A percentile compares a stretch with the other conserved stretches of the same genome.
Conservation (phyloP, 169 alveolate genomes). For the Eimeria falciformis region DNA sequence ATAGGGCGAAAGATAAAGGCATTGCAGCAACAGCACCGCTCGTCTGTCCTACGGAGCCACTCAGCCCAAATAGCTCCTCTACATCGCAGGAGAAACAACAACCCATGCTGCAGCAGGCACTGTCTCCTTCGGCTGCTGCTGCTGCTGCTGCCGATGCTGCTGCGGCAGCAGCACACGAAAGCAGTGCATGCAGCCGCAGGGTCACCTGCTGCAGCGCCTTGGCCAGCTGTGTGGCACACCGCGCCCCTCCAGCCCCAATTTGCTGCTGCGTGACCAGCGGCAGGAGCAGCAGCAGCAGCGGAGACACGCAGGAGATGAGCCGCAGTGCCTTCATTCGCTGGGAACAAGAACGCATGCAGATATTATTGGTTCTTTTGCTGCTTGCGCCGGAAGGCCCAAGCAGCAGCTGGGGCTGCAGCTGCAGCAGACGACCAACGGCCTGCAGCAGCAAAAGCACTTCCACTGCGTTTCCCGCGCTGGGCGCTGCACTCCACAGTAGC, state of each 20-base stretch:
- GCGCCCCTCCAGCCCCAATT: slow-evolving; percentile 35
- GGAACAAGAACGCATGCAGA: background rate
- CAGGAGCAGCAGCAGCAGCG: slow-evolving; percentile 1
- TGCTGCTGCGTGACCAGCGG: slow-evolving; percentile 40
- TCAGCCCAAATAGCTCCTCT: background rate
- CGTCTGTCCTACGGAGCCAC: background rate
- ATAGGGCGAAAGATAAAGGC: background rate
- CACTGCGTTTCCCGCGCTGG: background rate
- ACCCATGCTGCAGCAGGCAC: background rate
- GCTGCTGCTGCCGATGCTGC: background rate
- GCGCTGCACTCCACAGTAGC: slow-evolving; percentile 32
- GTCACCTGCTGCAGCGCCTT: slow-evolving; percentile 10
- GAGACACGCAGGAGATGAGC: slow-evolving; percentile 7
- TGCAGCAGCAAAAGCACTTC: slow-evolving; percentile 15
- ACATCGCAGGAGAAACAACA: background rate
- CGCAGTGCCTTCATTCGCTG: background rate
- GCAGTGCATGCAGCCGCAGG: background rate
- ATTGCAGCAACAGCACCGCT: slow-evolving; percentile 10
- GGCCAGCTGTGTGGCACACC: background rate
- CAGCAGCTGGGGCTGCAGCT: background rate
- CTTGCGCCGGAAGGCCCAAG: background rate
- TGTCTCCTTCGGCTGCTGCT: background rate
- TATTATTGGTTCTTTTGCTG: background rate
- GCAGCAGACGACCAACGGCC: background rate
- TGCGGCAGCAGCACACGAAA: background rate